Percentiles rank a stretch among this genome's conserved stretches.
Evolutionary conservation across 495 filamentous ascomycete genomes (phyloP).

Genomic region (Rostrohypoxylon terebratum): DNA sequence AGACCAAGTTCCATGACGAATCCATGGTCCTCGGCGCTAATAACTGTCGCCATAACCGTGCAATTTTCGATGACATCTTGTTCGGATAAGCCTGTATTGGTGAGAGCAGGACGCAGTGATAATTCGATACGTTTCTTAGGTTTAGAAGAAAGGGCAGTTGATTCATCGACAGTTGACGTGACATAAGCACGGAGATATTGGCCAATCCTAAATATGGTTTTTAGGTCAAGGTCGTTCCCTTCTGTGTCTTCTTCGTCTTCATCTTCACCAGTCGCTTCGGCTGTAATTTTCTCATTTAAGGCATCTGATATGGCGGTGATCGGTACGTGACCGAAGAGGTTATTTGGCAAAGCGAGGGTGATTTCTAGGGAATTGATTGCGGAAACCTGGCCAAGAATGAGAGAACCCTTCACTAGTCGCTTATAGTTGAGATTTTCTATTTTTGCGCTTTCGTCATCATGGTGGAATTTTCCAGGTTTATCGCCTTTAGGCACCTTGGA

Average conservation of each 20-base stretch:
- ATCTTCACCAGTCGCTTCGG: conserved; percentile 63
- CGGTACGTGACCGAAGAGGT: conserved; percentile 87
- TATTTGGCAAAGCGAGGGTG: conserved; percentile 87
- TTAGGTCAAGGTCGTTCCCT: conserved; percentile 72
- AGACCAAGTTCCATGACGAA: conserved; percentile 92
- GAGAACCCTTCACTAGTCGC: conserved; percentile 82
- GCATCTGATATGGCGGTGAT: conserved; percentile 86
- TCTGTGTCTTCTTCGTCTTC: conserved; percentile 63
- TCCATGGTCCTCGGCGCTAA: conserved; percentile 94
- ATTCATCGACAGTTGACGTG: conserved; percentile 75
- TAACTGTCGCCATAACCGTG: conserved; percentile 86
- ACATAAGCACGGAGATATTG: conserved; percentile 92
- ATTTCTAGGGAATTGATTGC: conserved; percentile 84
- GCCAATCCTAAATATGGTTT: conserved; percentile 79
- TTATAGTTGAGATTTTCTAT: conserved; percentile 92
- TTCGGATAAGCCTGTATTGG: conserved; percentile 78
- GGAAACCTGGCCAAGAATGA: conserved; percentile 87
- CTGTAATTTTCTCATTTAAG: conserved; percentile 68
- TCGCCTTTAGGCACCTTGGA: conserved; percentile 67
- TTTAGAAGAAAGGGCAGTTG: conserved; percentile 61
- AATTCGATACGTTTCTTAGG: conserved; percentile 85
- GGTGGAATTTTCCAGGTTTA: conserved; percentile 49
- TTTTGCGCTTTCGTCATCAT: conserved; percentile 69
- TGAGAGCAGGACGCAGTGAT: conserved; percentile 77
- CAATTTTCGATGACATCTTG: conserved; percentile 76